These are phyloP conservation scores for Lojkania enalia DNA, from an alignment of 2,329 filamentous ascomycete species.

Conservation along the genomic window DNA sequence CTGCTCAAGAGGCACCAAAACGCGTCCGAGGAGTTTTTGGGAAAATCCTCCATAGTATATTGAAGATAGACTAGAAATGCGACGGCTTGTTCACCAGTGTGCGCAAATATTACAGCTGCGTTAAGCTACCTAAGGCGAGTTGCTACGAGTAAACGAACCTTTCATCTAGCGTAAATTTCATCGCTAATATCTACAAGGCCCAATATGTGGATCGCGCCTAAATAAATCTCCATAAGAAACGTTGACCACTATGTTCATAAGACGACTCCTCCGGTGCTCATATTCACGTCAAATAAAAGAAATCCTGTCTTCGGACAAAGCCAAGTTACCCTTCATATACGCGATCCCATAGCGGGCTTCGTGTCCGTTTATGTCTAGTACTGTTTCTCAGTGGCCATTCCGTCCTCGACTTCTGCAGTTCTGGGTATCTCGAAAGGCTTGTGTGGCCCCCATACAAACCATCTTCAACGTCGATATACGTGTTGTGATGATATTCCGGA, in stretches of 20 bases:
- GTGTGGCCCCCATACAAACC: slow-evolving; percentile 35
- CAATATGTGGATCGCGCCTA: no score
- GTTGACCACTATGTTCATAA: background rate
- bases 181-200: no score
- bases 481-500: slow-evolving; percentile 27
- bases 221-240: no score
- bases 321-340: slow-evolving; percentile 32
- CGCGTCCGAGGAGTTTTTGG: slow-evolving; percentile 37
- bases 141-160: no score
- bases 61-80: slow-evolving; percentile 24
- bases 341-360: slow-evolving; percentile 38
- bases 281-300: slow-evolving; percentile 23
- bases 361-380: slow-evolving; percentile 20
- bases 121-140: no score
- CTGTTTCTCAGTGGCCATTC: slow-evolving; percentile 39
- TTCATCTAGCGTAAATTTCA: no score
- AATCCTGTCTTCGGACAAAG: slow-evolving; percentile 12
- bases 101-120: no score
- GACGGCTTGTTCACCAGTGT: no score
- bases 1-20: slow-evolving; percentile 30
- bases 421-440: slow-evolving; percentile 31
- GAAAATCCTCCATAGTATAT: slow-evolving; percentile 22
- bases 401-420: slow-evolving; percentile 19
- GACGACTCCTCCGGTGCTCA: background rate
- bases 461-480: slow-evolving; percentile 27